Base-by-base conservation (phyloP, 225 moss, liverwort and hornwort species). In the Pleurozium schreberi region DNA sequence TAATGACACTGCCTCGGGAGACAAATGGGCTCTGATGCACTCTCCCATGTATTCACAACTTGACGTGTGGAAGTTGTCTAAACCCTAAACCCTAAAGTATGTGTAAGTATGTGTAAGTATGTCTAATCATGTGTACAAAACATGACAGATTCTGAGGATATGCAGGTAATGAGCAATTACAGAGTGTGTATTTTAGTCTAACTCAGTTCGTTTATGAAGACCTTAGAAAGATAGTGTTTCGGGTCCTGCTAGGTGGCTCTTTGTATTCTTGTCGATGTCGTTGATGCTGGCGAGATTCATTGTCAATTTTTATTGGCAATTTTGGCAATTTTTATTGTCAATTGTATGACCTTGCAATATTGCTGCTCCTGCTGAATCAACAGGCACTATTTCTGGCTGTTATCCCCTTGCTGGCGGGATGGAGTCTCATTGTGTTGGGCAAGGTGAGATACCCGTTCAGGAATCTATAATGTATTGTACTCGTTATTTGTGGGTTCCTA, bases 371-470 rank as follows among this genome's bases (percentile, higher is more conserved):
- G 77, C 45, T 65, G 64, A 75, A 87, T 87, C 60, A 78, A 90
- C 95, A 97, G 97, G 97, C 95, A 38, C 42, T 97, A 30, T 57
- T 92, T 19, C 67, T 94, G 62, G 94, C 95, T 88, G 74, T 91
- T 60, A 49, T 96, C 57, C 95, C 95, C 17, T 87, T 90, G 77
- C 83, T 94, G 43, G 89, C 90, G 79, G 97, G 96, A 91, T 98
- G 92, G 91, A 70, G 90, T 86, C 93, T 95, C 80, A 89, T 98
- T 84, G 71, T 80, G 40, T 79, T 95, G 84, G 96, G 95, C 71
- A 89, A 95, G 92, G 97, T 97, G 81, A 90, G 84, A 52, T 42
- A 60, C 52, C 47, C 85, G 38, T 88, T 76, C 62, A 85, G 47
- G 18, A 84, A 49, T 57, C 43, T 70, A 18, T 10, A 52, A 21